These are phyloP conservation scores for Paracamarosporium sp. DNA, from an alignment of 2,329 filamentous ascomycete genomes.

Conservation along the genomic window DNA sequence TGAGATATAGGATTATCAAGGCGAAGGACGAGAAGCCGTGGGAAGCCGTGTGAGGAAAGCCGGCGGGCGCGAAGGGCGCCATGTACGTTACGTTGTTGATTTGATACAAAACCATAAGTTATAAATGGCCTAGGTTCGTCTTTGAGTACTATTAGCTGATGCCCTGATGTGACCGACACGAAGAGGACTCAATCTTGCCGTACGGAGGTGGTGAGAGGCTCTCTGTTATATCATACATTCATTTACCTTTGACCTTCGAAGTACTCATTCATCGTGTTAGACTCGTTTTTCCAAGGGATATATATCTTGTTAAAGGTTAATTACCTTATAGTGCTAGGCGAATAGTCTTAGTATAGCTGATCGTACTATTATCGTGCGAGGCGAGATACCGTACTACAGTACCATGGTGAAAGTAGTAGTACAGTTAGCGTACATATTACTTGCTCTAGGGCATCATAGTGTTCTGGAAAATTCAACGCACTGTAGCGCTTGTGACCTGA, in stretches of 20 bases:
- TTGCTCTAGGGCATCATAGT: background rate
- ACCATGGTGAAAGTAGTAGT: conserved; percentile 1
- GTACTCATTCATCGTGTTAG: background rate
- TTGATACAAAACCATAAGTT: conserved; percentile 1
- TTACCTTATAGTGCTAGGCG: background rate
- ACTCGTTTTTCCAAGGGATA: background rate
- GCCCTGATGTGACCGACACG: conserved; percentile 1
- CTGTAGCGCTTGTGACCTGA: background rate
- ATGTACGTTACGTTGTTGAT: conserved; percentile 1
- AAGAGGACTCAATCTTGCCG: background rate
- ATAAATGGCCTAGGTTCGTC: background rate
- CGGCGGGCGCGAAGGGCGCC: background rate
- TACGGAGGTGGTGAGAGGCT: background rate
- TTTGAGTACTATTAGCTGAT: background rate
- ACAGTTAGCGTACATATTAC: background rate
- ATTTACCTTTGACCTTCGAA: background rate
- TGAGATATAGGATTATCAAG: conserved; percentile 7
- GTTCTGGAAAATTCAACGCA: background rate
- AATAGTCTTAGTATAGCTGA: background rate
- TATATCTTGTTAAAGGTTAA: conserved; percentile 1
- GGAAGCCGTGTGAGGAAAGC: conserved; percentile 4
- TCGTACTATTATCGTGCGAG: background rate
- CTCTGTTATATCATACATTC: conserved; percentile 2
- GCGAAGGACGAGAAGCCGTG: conserved; percentile 5
- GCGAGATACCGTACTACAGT: background rate